phyloP scores from a whole-genome alignment of 352 stramenopile genomes.

The Phytophthora pini region DNA sequence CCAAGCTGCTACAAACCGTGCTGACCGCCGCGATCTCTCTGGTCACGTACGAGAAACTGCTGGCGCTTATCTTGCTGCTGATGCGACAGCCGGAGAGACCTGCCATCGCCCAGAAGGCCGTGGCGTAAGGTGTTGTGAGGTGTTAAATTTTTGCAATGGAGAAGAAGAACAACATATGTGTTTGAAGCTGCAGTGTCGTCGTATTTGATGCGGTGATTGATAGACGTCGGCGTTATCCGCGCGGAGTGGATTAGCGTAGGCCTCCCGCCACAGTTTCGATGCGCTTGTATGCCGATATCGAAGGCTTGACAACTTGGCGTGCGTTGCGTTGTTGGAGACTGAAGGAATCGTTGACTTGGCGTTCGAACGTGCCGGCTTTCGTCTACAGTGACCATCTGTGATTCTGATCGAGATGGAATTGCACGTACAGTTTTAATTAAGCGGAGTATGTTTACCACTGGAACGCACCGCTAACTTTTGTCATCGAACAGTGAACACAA shows the following conservation, averaged over 20 bases:
- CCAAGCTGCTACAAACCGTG: slow-evolving; percentile 95
- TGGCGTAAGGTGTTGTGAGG: slow-evolving; percentile 35
- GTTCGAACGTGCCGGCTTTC: slow-evolving; percentile 4
- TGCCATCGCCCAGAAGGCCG: slow-evolving; percentile 45
- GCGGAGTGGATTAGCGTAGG: no score
- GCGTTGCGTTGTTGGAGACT: neutral
- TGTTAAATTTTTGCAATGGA: slow-evolving; percentile 21
- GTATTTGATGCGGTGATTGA: slow-evolving; percentile 3
- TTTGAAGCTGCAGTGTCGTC: slow-evolving; percentile 2
- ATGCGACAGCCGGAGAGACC: slow-evolving; percentile 48
- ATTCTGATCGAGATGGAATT: neutral
- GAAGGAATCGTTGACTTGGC: slow-evolving; percentile 1
- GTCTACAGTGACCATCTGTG: slow-evolving; percentile 6
- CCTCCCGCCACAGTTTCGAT: slow-evolving; percentile 2
- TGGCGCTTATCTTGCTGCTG: slow-evolving; percentile 62
- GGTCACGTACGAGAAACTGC: slow-evolving; percentile 94
- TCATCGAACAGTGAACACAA: neutral
- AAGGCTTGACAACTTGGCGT: neutral
- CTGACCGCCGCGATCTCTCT: slow-evolving; percentile 94
- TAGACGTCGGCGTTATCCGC: neutral
- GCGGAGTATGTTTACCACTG: neutral
- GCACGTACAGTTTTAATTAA: neutral
- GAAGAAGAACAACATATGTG: slow-evolving; percentile 14
- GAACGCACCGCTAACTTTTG: neutral
- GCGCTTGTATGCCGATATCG: neutral